A percentile compares a stretch with the other conserved stretches of the same genome.
Conservation (phyloP, 805 yeast genomes). For the Candida multigemmis region DNA sequence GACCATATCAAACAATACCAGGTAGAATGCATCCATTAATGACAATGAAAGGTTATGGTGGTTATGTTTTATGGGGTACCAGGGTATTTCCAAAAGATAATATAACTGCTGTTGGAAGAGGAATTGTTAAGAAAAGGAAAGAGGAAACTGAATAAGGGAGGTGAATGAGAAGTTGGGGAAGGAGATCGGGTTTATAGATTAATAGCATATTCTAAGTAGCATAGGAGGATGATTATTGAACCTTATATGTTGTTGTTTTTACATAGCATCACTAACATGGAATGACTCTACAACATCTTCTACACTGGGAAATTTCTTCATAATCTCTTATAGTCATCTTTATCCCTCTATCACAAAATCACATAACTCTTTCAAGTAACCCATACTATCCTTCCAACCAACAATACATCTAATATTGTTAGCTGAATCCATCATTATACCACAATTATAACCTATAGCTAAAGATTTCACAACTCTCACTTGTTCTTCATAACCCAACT, state of each 20-base stretch:
- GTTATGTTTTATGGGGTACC: slow-evolving; percentile 71
- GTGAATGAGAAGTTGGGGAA: no score
- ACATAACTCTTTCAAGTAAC: no score
- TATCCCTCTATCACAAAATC: no score
- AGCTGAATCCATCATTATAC: slow-evolving; percentile 40
- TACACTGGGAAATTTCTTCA: no score
- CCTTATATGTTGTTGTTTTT: no score
- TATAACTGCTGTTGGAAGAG: slow-evolving; percentile 63
- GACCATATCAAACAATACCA: slow-evolving; percentile 86
- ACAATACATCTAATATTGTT: slow-evolving; percentile 50
- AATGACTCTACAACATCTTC: no score
- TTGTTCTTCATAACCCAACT: slow-evolving; percentile 60
- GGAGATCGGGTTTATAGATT: no score
- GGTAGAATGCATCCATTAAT: slow-evolving; percentile 92
- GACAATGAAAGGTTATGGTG: slow-evolving; percentile 92
- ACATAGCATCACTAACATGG: no score
- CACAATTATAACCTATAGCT: slow-evolving; percentile 38
- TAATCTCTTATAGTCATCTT: no score
- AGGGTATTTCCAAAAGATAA: slow-evolving; percentile 63
- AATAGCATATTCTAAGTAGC: no score
- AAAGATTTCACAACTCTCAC: slow-evolving; percentile 26
- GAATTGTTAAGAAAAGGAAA: slow-evolving; percentile 34
- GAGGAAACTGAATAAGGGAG: slow-evolving; percentile 16
- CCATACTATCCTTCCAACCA: slow-evolving; percentile 51
- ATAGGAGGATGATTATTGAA: no score